These are phyloP conservation scores for Naegleria lovaniensis DNA, from an alignment of 208 protist species.

Conservation along the genomic window DNA sequence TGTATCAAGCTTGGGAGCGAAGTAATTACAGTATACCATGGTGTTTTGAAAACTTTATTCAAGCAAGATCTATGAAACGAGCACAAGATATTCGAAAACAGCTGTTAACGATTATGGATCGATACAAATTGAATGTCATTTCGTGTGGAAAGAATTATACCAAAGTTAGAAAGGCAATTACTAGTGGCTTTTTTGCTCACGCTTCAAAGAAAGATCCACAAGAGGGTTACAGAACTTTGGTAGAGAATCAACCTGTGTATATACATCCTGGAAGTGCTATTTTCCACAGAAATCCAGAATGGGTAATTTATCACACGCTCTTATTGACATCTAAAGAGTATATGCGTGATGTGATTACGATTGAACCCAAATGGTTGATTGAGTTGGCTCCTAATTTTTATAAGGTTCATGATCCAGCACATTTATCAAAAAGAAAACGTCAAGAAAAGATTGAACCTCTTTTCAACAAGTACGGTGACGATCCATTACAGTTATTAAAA, in stretches of 20 bases:
- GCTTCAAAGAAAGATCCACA: slow-evolving; percentile 76
- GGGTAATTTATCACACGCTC: slow-evolving; percentile 73
- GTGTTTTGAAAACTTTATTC: slow-evolving; percentile 95
- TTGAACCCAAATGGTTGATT: slow-evolving; percentile 67
- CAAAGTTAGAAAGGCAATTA: slow-evolving; percentile 86
- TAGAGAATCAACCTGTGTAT: slow-evolving; percentile 52
- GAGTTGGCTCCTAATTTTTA: slow-evolving; percentile 61
- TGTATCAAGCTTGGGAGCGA: slow-evolving; percentile 68
- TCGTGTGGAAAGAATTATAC: slow-evolving; percentile 84
- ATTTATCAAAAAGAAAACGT: slow-evolving; percentile 51
- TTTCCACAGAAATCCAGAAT: slow-evolving; percentile 49
- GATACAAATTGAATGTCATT: slow-evolving; percentile 76
- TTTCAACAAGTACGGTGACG: slow-evolving; percentile 53
- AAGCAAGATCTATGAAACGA: slow-evolving; percentile 83
- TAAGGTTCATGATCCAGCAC: slow-evolving; percentile 40
- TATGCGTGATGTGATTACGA: slow-evolving; percentile 65
- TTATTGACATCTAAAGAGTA: slow-evolving; percentile 79
- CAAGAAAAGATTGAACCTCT: slow-evolving; percentile 58
- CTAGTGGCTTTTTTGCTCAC: slow-evolving; percentile 94
- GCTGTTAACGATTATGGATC: slow-evolving; percentile 84
- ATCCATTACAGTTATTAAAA: background rate
- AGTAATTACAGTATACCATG: slow-evolving; percentile 79
- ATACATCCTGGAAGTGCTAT: slow-evolving; percentile 41
- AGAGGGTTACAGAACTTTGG: slow-evolving; percentile 70
- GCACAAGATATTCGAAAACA: slow-evolving; percentile 94